Conservation (phyloP, 164 flowering plant genomes). For the Chimonanthus salicifolius region DNA sequence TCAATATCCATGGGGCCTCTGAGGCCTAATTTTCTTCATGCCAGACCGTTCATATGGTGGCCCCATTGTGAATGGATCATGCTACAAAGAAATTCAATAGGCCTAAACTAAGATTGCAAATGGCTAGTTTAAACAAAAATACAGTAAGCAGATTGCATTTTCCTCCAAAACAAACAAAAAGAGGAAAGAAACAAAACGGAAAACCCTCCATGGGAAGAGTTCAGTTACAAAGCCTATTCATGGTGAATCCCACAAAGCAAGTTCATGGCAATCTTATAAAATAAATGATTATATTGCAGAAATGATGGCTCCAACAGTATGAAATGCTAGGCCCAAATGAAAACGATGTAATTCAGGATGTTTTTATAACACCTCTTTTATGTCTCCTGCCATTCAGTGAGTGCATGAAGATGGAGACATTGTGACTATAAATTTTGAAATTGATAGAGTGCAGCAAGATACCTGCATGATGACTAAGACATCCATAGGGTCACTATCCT, state of each 20-base stretch:
- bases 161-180: neutral
- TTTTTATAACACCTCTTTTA: neutral
- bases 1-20: neutral
- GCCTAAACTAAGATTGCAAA: neutral
- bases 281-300: neutral
- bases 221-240: neutral
- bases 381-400: neutral
- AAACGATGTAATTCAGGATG: neutral
- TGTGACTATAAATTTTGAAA: neutral
- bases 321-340: neutral
- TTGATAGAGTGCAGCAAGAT: constrained; percentile 8
- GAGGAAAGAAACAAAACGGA: neutral
- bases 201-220: too few species aligned
- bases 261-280: too few species aligned
- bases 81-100: neutral
- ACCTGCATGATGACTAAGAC: constrained; percentile 91
- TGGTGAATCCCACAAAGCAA: neutral
- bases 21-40: neutral
- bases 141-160: too few species aligned
- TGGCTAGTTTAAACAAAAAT: neutral
- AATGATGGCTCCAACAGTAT: neutral
- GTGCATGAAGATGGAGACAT: neutral
- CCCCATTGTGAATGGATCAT: neutral
- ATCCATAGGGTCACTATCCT: constrained; percentile 87
- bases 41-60: neutral